Conservation (phyloP, 140 eudicot species). For the Ambrosia hybrid region DNA sequence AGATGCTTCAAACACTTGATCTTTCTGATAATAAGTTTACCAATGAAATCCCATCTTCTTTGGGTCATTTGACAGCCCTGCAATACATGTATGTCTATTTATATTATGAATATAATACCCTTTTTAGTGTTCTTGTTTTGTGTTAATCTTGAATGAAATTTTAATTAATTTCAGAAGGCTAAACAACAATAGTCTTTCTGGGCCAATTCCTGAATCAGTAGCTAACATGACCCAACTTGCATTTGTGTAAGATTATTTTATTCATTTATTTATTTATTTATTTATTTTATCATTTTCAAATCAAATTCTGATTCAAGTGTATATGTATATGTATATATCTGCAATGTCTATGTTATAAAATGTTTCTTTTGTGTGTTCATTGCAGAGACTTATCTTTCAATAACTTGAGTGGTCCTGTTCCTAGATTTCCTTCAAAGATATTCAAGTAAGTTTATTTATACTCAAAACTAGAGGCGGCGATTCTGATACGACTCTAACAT, state of each 20-base stretch:
- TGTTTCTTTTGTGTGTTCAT: conserved; percentile 7
- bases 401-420: background rate
- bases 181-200: conserved; percentile 71
- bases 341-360: background rate
- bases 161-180: conserved; percentile 60
- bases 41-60: conserved; percentile 44
- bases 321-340: background rate
- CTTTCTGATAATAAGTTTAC: background rate
- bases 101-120: background rate
- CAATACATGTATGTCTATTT: conserved; percentile 61
- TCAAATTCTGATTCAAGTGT: background rate
- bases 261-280: no score
- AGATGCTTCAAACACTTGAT: conserved; percentile 3
- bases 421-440: background rate
- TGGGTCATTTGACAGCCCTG: conserved; percentile 58
- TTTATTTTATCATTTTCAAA: background rate
- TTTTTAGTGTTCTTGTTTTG: conserved; percentile 1
- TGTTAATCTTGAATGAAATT: conserved; percentile 10
- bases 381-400: background rate
- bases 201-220: conserved; percentile 59
- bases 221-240: conserved; percentile 72
- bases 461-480: background rate
- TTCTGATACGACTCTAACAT: background rate
- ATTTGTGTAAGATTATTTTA: conserved; percentile 54
- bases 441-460: background rate